A percentile compares a stretch with the other conserved stretches of the same genome.
Evolutionary conservation across 805 yeast species (phyloP).

Genomic region (Ogataea corticis): DNA sequence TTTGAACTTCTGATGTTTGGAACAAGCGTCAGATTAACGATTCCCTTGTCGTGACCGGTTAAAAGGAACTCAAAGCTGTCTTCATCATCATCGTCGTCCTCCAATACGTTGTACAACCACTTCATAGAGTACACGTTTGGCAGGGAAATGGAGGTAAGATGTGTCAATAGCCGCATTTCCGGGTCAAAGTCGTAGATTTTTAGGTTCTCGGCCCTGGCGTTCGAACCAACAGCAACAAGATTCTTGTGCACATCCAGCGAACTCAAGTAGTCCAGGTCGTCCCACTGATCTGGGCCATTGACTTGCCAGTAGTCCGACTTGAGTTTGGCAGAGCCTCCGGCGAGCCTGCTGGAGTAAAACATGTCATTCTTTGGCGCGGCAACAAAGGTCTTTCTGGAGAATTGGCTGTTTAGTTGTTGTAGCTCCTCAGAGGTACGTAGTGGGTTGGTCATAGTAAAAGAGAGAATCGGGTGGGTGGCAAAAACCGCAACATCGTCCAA

Average conservation of each 20-base stretch:
- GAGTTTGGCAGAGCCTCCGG: constrained; percentile 22
- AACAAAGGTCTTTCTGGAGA: constrained; percentile 6
- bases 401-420: constrained; percentile 11
- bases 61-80: constrained; percentile 41
- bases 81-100: constrained; percentile 30
- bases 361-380: neutral
- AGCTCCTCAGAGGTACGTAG: constrained; percentile 10
- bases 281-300: constrained; percentile 15
- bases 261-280: constrained; percentile 34
- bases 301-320: constrained; percentile 38
- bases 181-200: constrained; percentile 50
- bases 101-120: constrained; percentile 44
- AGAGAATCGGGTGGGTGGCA: constrained; percentile 4
- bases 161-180: constrained; percentile 45
- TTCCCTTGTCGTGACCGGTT: constrained; percentile 80
- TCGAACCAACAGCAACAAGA: constrained; percentile 55
- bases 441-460: neutral
- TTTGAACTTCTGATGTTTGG: constrained; percentile 45
- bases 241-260: constrained; percentile 39
- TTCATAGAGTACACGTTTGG: constrained; percentile 55
- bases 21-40: constrained; percentile 67
- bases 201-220: constrained; percentile 44
- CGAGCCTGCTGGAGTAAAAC: constrained; percentile 8
- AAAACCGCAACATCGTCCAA: no score
- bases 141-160: constrained; percentile 57